phyloP scores from a whole-genome alignment of 306 rosid genomes.

The Cucumis melo region DNA sequence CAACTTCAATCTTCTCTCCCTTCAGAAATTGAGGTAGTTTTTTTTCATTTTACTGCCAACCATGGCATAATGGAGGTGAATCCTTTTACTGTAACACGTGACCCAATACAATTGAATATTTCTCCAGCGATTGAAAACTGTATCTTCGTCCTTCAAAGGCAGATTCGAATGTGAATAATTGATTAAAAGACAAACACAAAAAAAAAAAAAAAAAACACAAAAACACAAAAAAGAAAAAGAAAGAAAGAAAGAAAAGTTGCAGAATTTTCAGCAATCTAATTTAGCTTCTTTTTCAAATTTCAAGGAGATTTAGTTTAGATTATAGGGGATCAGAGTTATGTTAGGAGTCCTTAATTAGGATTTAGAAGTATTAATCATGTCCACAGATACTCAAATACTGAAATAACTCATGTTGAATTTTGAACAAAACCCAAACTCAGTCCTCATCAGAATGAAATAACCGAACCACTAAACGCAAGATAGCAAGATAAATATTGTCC shows the following conservation, averaged over 20 bases:
- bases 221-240: too few species aligned
- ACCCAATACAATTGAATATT: slow-evolving; percentile 73
- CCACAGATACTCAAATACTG: too few species aligned
- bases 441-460: too few species aligned
- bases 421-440: too few species aligned
- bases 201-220: too few species aligned
- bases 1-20: slow-evolving; percentile 68
- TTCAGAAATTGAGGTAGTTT: slow-evolving; percentile 62
- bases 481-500: too few species aligned
- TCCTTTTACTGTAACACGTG: slow-evolving; percentile 47
- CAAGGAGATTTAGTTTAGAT: neutral
- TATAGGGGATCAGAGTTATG: neutral
- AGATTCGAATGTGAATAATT: neutral
- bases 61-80: slow-evolving; percentile 89
- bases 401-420: too few species aligned
- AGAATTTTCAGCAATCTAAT: neutral
- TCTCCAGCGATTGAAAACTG: slow-evolving; percentile 76
- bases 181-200: neutral
- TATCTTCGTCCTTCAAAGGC: slow-evolving; percentile 50
- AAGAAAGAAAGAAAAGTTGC: neutral
- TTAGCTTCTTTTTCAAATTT: neutral
- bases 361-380: too few species aligned
- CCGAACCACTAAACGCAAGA: too few species aligned
- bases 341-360: neutral
- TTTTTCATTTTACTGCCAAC: slow-evolving; percentile 77